phyloP scores from a whole-genome alignment of 2,329 filamentous ascomycete species.

The Talaromyces atroroseus region DNA sequence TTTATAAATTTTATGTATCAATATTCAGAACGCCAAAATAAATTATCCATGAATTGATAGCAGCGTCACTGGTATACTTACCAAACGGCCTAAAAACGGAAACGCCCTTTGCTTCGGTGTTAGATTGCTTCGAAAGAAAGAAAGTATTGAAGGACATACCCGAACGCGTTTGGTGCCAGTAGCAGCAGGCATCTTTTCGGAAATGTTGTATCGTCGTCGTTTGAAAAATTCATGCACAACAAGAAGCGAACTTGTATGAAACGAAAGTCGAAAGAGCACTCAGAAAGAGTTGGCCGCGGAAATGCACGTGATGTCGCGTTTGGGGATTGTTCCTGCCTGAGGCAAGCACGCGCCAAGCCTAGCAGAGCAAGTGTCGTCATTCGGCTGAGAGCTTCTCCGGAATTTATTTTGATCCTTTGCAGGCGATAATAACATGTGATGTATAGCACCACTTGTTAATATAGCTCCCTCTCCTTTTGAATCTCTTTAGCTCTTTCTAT shows the following conservation, averaged over 20 bases:
- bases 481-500: neutral
- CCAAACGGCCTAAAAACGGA: slow-evolving; percentile 45
- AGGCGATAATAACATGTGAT: neutral
- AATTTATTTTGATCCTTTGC: neutral
- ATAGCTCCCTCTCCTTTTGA: neutral
- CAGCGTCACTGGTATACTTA: slow-evolving; percentile 19
- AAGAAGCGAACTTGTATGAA: neutral
- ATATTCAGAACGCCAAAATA: neutral
- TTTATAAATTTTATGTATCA: slow-evolving; percentile 33
- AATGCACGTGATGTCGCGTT: neutral
- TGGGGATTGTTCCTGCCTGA: neutral
- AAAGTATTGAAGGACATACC: slow-evolving; percentile 26
- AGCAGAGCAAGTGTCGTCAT: slow-evolving; percentile 9
- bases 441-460: neutral
- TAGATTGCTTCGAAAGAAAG: slow-evolving; percentile 15
- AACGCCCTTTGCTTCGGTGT: slow-evolving; percentile 32
- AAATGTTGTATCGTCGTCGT: neutral
- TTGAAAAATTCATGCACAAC: neutral
- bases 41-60: neutral
- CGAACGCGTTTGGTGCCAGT: slow-evolving; percentile 51
- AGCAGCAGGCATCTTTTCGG: slow-evolving; percentile 46
- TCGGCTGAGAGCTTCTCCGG: slow-evolving; percentile 3
- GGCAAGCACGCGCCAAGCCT: neutral
- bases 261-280: neutral
- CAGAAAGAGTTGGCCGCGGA: neutral